Evolutionary conservation across 768 basidiomycete genomes (phyloP), one percentile per base, ranked within the genome.

Genomic region (Suillus americanus): DNA sequence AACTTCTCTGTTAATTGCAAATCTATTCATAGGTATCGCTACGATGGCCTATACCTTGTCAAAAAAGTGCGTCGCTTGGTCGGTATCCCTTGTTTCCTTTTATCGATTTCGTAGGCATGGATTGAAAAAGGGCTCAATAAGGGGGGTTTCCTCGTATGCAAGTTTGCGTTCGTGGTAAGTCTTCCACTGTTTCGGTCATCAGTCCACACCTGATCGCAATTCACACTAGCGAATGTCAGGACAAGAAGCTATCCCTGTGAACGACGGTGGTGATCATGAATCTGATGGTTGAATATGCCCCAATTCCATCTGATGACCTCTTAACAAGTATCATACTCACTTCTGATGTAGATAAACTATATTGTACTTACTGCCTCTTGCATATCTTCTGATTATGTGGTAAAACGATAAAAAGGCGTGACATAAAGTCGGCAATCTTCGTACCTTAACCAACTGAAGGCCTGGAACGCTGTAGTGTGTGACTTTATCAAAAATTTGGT

Each of bases 31-130:
- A 91, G 92, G 30, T 97, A 95, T 73, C 87, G 94, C 10, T 97
- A 97, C 71, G 95, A 97, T 69, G 95, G 95, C 1, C 80, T 97
- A 13, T 97, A 97, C 72, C 78, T 71, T 2, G 90, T 94, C 18
- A 90, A 90, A 75, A 87, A 88, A 80, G 91, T 85, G 65, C 57
- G 78, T 50, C 35, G 37, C 20, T 16, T 1, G 13, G 8, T 4
- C 20, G 45, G 14, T 67, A 28, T 12, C n/a, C 18, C 37, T 12
- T 28, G 38, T 4, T 18, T 45, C 35, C 23, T 50, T 53, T 60
- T 38, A 20, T 12, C 3, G 28, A 35, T 63, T 30, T 2, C 41
- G 8, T 67, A 92, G 87, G 89, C 87, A 5, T 94, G 91, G 91
- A 83, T 83, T 74, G 92, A 89, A 67, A 80, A 78, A 65, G 94